Evolutionary conservation across 768 basidiomycete species (phyloP), one percentile per base, ranked within the genome.

Genomic region (Thelephora ganbajun): DNA sequence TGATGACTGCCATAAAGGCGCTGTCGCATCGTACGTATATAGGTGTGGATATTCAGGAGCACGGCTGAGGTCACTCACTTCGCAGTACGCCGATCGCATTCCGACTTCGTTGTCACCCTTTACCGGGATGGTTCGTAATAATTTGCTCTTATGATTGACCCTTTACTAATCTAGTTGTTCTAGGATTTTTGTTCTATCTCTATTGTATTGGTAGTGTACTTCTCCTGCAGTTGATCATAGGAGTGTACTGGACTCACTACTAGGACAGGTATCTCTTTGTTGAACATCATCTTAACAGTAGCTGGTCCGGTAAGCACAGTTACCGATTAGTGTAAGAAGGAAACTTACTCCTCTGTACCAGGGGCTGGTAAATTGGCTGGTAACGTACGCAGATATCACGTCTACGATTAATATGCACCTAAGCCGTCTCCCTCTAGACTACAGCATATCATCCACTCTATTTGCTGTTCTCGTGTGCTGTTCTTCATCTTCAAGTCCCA

Each of bases 401-500:
- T 9, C 26, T 4, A 30, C 26, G 26, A 30, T 30, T 30, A 30
- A 9, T 9, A 30, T 4, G 9, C 26, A 9, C 26, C 26, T 30
- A 30, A 30, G 9, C 26, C 9, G 9, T 4, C n/a, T 42, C 18
- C 19, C n/a, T 6, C 11, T 34, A 70, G 67, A 12, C 66, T 66
- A 5, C 69, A 70, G 52, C 65, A 69, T 33, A 66, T 69, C 22
- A 51, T 70, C n/a, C 69, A 70, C 53, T 69, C 67, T 12, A 57
- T 70, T 11, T 54, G 70, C 35, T 68, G 66, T 54, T 68, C 56
- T 26, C 65, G 69, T 20, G 67, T 70, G 16, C 60, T 72, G 5
- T 56, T 72, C 35, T 59, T 65, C 30, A 69, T 72, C 36, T 56
- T 66, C 9, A 59, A 61, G 18, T 61, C 61, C 54, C 60, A 61